Percentiles rank a stretch among this genome's conserved stretches.
These are phyloP conservation scores for Nicotiana otophora DNA, from an alignment of 257 asterid genomes.

Conservation along the genomic window DNA sequence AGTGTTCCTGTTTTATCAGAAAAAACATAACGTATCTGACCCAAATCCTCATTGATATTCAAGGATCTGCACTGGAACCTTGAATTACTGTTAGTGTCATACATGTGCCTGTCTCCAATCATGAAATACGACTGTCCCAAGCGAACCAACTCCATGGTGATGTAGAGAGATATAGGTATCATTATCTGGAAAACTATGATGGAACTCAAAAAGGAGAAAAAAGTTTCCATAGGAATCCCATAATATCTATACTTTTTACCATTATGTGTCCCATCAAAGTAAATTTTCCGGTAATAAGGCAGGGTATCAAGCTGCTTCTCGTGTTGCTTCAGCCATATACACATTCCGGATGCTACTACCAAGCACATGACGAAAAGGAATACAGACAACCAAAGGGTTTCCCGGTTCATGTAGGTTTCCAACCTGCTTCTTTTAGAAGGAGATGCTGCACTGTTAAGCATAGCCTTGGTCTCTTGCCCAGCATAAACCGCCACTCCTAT, in stretches of 20 bases:
- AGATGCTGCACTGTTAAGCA: slow-evolving; percentile 87
- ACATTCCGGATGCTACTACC: slow-evolving; percentile 84
- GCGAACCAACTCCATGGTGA: slow-evolving; percentile 98
- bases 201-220: slow-evolving; percentile 91
- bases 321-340: slow-evolving; percentile 75
- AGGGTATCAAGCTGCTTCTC: slow-evolving; percentile 64
- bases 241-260: slow-evolving; percentile 62
- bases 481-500: slow-evolving; percentile 97
- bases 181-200: slow-evolving; percentile 95
- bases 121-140: slow-evolving; percentile 97
- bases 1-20: slow-evolving; percentile 97
- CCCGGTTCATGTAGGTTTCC: slow-evolving; percentile 94
- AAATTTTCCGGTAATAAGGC: slow-evolving; percentile 82
- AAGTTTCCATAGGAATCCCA: slow-evolving; percentile 93
- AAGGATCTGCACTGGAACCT: slow-evolving; percentile 98
- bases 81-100: slow-evolving; percentile 59
- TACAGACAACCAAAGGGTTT: slow-evolving; percentile 86
- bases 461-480: slow-evolving; percentile 95
- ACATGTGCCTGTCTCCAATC: slow-evolving; percentile 93
- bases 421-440: slow-evolving; percentile 94
- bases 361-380: slow-evolving; percentile 83
- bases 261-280: slow-evolving; percentile 44
- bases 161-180: slow-evolving; percentile 96
- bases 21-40: slow-evolving; percentile 85
- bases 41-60: slow-evolving; percentile 98